phyloP scores from a whole-genome alignment of 768 basidiomycete species.

The Kwoniella bestiolae region DNA sequence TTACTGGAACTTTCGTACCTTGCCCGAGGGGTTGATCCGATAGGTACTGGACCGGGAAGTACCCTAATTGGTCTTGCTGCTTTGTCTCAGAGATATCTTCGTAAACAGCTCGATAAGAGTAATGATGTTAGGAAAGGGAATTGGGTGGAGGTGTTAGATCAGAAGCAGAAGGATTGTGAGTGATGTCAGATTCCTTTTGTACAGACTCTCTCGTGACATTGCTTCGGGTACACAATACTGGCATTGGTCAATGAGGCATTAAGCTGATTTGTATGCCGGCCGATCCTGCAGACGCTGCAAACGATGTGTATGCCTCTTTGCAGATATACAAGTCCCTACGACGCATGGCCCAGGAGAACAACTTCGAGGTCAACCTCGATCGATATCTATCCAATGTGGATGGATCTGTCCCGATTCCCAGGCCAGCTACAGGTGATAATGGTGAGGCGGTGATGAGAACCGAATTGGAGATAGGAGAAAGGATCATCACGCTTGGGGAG shows the following conservation, averaged over 20 bases:
- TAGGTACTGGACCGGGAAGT: slow-evolving; percentile 41
- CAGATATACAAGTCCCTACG: slow-evolving; percentile 39
- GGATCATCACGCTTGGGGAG: not conserved
- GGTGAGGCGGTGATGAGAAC: not conserved
- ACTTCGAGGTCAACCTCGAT: slow-evolving; percentile 21
- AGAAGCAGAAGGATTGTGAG: slow-evolving; percentile 50
- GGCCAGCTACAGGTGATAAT: not conserved
- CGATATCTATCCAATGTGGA: slow-evolving; percentile 12
- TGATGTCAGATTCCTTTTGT: not conserved
- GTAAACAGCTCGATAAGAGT: slow-evolving; percentile 41
- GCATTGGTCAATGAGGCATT: too few relatives aligned
- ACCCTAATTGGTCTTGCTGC: slow-evolving; percentile 45
- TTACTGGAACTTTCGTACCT: slow-evolving; percentile 50
- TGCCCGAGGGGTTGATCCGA: slow-evolving; percentile 51
- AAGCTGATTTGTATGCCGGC: not conserved
- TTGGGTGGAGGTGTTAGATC: slow-evolving; percentile 39
- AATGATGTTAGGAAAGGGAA: slow-evolving; percentile 42
- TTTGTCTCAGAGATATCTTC: slow-evolving; percentile 40
- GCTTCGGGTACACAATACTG: not conserved
- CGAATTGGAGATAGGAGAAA: slow-evolving; percentile 9
- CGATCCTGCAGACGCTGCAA: slow-evolving; percentile 45
- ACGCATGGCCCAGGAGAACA: slow-evolving; percentile 21
- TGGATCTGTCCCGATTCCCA: not conserved
- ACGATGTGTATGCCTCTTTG: slow-evolving; percentile 49
- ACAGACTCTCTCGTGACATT: not conserved